These are phyloP conservation scores for Kwoniella shandongensis DNA, from an alignment of 768 basidiomycete genomes.

Conservation along the genomic window DNA sequence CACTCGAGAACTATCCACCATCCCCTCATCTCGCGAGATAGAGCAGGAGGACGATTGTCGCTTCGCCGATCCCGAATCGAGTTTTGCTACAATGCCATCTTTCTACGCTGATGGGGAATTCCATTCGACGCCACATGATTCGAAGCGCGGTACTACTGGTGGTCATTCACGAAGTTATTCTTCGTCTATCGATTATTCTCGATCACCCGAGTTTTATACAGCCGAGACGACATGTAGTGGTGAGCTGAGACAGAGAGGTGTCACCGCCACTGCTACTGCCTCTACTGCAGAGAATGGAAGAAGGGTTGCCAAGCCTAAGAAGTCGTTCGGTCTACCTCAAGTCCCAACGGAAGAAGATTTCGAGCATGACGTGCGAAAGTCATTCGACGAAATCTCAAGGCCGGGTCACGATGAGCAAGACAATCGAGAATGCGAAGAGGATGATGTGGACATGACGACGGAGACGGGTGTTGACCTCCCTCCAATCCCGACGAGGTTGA, in stretches of 20 bases:
- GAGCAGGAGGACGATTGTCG: background rate
- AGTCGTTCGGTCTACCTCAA: constrained; percentile 27
- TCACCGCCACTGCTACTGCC: background rate
- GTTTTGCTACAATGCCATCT: constrained; percentile 8
- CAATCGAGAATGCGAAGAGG: background rate
- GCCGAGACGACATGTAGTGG: constrained; percentile 12
- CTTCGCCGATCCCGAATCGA: constrained; percentile 8
- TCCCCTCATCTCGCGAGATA: background rate
- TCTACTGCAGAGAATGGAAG: background rate
- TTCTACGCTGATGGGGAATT: background rate
- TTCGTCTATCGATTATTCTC: constrained; percentile 25
- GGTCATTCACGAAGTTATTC: constrained; percentile 21
- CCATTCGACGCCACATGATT: constrained; percentile 11
- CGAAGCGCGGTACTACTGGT: background rate
- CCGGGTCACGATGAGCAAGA: background rate
- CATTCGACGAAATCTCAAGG: constrained; percentile 18
- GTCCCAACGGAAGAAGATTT: constrained; percentile 25
- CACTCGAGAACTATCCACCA: too few relatives aligned
- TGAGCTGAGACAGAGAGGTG: constrained; percentile 14
- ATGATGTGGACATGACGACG: too few relatives aligned
- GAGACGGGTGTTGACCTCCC: constrained; percentile 31
- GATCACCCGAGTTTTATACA: constrained; percentile 22
- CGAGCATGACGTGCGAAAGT: constrained; percentile 29
- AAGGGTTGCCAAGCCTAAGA: constrained; percentile 27
- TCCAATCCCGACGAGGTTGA: constrained; percentile 26